Evolutionary conservation across 768 basidiomycete species (phyloP), one percentile per base, ranked within the genome.

Genomic region (Collybiopsis confluens): DNA sequence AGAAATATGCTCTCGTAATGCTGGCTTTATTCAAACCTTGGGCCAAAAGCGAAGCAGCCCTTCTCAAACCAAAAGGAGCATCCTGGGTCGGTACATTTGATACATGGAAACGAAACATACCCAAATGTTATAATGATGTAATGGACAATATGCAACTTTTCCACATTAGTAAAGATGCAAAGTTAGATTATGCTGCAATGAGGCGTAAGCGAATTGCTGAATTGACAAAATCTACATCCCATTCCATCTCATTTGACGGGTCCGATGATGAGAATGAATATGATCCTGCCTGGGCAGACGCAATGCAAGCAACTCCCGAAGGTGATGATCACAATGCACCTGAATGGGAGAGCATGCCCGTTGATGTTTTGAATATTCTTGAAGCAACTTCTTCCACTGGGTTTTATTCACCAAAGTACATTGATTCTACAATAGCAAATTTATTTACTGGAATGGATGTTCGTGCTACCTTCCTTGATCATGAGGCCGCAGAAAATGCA

Each of bases 241-340:
- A 33, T 33, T 33, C 30, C n/a, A n/a, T n/a, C n/a, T n/a, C n/a
- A n/a, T n/a, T n/a, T 6, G 30, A 24, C 11, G 6, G 16, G 8
- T 30, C 28, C 20, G 20, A 23, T 30, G 30, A 33, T 6, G 45
- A 46, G 5, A 46, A 46, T 46, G 45, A 46, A 26, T 46, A 46
- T 46, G 45, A 46, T n/a, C 45, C 45, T 24, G 45, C n/a, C n/a
- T 46, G 45, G 45, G 45, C 8, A 23, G 26, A 46, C 26, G 45
- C 45, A 20, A 46, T 46, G 45, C 45, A 46, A 23, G 8, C 5
- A 8, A n/a, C 6, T 6, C 21, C 26, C 18, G 45, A 46, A 9
- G 6, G 6, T 11, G 6, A 23, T 30, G 45, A 46, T 6, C 16
- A 7, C 26, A 8, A 42, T 6, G 41, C 6, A 18, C n/a, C 16